Evolutionary conservation across 768 basidiomycete genomes (phyloP), one percentile per base, ranked within the genome.

Genomic region (Chalciporus pseudorubinellus): DNA sequence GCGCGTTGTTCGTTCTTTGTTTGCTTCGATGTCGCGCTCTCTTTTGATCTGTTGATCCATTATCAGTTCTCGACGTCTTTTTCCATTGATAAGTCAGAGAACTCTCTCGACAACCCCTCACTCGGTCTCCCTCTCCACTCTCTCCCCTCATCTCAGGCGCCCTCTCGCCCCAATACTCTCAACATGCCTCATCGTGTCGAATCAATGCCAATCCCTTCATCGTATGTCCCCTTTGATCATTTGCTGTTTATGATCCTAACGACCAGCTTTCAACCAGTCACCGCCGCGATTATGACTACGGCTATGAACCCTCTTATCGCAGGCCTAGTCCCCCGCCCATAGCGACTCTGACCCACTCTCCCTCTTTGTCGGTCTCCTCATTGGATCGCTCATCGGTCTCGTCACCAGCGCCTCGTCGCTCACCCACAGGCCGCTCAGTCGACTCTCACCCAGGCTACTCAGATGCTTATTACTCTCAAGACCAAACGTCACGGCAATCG

Each of bases 321-420:
- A 62, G 67, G 19, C 77, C 73, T 50, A 80, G 71, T 48, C 81
- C 74, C 29, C 79, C 73, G 2, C 79, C 74, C 53, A 77, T 77
- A 53, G 77, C 77, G 10, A 74, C 76, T 39, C 72, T 74, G 53
- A 70, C 81, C 21, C 79, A 81, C 61, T 86, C 85, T 0, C 83
- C 85, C 36, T 79, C 83, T 6, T 70, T 80, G 31, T 83, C 81
- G 10, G 75, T 78, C 31, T 80, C 81, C 39, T 82, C 82, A 0
- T 71, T 79, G 31, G 83, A 84, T 71, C 78, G 81, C 60, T 79
- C 80, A 40, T 77, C 80, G 29, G 77, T 80, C 40, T 77, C 76
- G n/a, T 81, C 83, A 1, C 82, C 85, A 7, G 80, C 81, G 54
- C 61, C 77, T 48, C 72, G 79, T 59, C 68, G 74, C 55, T 71